Evolutionary conservation across 306 rosid genomes (phyloP).

Genomic region (Vigna trinervia): DNA sequence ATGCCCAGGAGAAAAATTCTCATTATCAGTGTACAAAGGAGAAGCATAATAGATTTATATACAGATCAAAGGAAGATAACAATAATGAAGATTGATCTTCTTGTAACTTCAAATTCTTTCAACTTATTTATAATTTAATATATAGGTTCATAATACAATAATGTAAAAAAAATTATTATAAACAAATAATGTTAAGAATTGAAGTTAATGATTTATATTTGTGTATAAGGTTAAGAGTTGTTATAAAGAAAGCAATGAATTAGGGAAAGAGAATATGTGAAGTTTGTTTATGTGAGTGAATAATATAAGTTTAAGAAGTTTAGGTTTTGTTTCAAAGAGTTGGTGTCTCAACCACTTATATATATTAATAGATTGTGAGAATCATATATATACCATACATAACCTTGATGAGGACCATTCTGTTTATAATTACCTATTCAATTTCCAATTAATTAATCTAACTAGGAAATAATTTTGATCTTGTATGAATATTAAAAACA

Average conservation of each 20-base stretch:
- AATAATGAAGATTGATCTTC: neutral
- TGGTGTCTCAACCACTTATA: neutral
- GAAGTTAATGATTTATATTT: neutral
- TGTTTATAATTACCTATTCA: neutral
- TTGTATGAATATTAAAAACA: too few relatives aligned
- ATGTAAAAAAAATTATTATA: too few relatives aligned
- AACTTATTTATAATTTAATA: too few relatives aligned
- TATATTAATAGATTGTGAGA: neutral
- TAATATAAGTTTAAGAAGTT: neutral
- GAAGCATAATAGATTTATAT: too few relatives aligned
- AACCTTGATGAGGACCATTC: neutral
- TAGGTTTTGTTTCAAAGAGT: neutral
- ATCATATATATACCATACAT: neutral
- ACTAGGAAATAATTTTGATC: too few relatives aligned
- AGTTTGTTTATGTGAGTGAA: neutral
- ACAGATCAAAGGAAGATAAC: too few relatives aligned
- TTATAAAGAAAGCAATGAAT: neutral
- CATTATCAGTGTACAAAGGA: too few relatives aligned
- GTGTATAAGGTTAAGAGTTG: neutral
- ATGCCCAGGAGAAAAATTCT: too few relatives aligned
- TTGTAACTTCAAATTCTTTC: neutral
- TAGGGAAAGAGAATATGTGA: neutral
- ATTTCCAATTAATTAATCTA: conserved; percentile 17
- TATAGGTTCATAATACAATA: too few relatives aligned
- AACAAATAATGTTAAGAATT: neutral